Percentiles rank a stretch among this genome's conserved stretches.
Conservation (phyloP, 106 monocot genomes). For the Posidonia australis region DNA sequence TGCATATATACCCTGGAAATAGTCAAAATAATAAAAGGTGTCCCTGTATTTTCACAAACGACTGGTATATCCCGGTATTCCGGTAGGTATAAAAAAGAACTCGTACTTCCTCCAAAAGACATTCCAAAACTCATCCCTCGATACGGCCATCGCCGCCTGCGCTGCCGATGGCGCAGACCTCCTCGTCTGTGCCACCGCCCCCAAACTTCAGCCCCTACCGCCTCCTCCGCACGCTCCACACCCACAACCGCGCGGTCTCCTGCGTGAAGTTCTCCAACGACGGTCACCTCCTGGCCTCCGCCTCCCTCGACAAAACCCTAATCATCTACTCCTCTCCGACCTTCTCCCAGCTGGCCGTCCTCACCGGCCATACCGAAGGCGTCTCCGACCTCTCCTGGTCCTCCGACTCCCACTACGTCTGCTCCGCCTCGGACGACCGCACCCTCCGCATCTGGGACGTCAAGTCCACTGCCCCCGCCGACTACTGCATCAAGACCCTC, state of each 20-base stretch:
- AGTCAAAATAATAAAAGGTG: too few species aligned
- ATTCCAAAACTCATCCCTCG: too few species aligned
- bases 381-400: constrained; percentile 93
- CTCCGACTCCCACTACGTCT: constrained; percentile 81
- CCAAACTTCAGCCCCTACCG: constrained; percentile 41
- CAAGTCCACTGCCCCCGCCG: constrained; percentile 19
- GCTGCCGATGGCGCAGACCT: constrained; percentile 8
- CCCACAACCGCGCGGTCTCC: constrained; percentile 62
- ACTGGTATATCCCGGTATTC: too few species aligned
- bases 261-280: constrained; percentile 98
- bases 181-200: constrained; percentile 4
- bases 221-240: constrained; percentile 27
- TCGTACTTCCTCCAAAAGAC: too few species aligned
- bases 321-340: constrained; percentile 41
- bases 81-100: too few species aligned
- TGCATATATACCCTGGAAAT: too few species aligned
- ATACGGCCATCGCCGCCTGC: too few species aligned
- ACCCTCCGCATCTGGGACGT: constrained; percentile 79
- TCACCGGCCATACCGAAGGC: constrained; percentile 78
- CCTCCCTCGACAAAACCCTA: constrained; percentile 81
- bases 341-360: constrained; percentile 28
- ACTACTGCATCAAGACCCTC: constrained; percentile 53
- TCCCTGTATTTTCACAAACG: too few species aligned
- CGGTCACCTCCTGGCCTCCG: constrained; percentile 75
- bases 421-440: constrained; percentile 94